Percentiles rank a stretch among this genome's conserved stretches.
phyloP scores from a whole-genome alignment of 129 eudicot species.

The Smallanthus sonchifolius region DNA sequence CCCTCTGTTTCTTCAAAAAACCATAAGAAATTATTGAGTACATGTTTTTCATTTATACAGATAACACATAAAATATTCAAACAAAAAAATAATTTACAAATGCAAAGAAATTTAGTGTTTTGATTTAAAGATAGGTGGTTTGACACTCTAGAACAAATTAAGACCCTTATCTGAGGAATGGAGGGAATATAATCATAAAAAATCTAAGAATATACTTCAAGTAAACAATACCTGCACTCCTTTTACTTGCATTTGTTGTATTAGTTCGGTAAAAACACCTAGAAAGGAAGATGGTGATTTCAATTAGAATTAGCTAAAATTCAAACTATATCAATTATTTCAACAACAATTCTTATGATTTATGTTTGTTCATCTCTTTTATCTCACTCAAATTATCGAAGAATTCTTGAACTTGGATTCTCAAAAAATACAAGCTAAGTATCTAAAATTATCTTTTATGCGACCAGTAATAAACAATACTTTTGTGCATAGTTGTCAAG shows the following conservation, averaged over 20 bases:
- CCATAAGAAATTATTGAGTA: not conserved
- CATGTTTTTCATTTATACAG: not conserved
- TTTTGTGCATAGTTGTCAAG: too few species aligned
- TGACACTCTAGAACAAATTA: not conserved
- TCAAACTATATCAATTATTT: not conserved
- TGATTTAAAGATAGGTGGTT: not conserved
- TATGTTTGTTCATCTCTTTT: not conserved
- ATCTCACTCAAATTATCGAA: not conserved
- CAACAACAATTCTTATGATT: not conserved
- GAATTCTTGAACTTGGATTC: not conserved
- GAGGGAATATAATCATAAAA: not conserved
- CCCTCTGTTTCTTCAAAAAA: not conserved
- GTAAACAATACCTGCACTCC: constrained; percentile 77
- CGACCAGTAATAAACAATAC: not conserved
- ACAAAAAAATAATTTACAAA: not conserved
- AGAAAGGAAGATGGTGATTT: constrained; percentile 18
- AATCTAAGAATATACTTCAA: not conserved
- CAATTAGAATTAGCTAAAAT: not conserved
- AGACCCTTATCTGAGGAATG: not conserved
- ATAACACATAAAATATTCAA: constrained; percentile 2
- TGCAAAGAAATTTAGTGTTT: not conserved
- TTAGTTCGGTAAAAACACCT: constrained; percentile 98
- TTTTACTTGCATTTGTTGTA: constrained; percentile 99
- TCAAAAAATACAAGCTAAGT: not conserved
- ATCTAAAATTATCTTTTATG: not conserved